These are phyloP conservation scores for Liquidambar formosana DNA, from an alignment of 164 flowering plant genomes.

Conservation along the genomic window DNA sequence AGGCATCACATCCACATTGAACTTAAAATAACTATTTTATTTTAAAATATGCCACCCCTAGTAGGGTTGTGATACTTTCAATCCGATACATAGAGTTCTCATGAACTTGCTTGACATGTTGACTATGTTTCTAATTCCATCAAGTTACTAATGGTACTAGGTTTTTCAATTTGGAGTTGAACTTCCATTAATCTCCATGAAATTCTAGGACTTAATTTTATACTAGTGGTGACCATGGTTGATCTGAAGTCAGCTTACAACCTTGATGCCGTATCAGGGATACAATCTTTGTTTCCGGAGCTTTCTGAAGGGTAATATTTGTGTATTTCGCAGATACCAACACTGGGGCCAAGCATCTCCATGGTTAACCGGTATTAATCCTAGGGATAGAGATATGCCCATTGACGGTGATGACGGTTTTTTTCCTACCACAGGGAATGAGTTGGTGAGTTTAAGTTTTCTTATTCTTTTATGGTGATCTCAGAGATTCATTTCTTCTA, in stretches of 20 bases:
- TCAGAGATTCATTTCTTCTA: neutral
- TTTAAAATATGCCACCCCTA: no score
- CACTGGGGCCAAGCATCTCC: slow-evolving; percentile 91
- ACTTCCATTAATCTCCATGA: no score
- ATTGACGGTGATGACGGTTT: slow-evolving; percentile 91
- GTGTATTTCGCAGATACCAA: slow-evolving; percentile 45
- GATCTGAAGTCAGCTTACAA: neutral
- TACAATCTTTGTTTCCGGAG: neutral
- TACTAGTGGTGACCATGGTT: no score
- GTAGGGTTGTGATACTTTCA: no score
- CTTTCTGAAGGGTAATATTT: neutral
- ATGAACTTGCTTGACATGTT: no score
- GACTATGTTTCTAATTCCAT: no score
- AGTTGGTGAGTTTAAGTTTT: slow-evolving; percentile 53
- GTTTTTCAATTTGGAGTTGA: no score
- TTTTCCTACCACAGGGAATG: slow-evolving; percentile 85
- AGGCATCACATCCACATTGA: no score
- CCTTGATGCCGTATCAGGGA: neutral
- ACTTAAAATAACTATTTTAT: no score
- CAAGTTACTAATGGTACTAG: no score
- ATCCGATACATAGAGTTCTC: no score
- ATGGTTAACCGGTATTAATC: slow-evolving; percentile 72
- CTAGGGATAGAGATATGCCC: slow-evolving; percentile 80
- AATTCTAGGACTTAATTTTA: no score
- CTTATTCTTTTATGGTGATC: neutral